Evolutionary conservation across 495 filamentous ascomycete species (phyloP).

Genomic region (Podospora comata): DNA sequence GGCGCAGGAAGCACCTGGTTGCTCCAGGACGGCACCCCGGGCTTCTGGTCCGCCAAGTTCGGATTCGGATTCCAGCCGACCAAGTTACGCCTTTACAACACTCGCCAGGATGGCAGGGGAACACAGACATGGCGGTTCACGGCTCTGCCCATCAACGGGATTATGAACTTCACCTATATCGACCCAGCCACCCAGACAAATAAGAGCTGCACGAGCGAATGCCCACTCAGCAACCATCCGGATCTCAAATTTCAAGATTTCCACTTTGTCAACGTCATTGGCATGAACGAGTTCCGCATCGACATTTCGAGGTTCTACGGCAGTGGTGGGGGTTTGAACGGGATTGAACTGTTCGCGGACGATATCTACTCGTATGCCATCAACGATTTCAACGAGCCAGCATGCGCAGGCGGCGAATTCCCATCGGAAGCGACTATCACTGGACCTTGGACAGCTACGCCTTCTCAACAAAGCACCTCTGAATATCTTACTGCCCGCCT

Average conservation of each 20-base stretch:
- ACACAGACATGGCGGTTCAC: conserved; percentile 83
- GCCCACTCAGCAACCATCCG: conserved; percentile 68
- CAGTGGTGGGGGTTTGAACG: conserved; percentile 77
- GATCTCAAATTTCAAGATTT: conserved; percentile 78
- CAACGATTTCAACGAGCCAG: conserved; percentile 82
- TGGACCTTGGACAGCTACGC: conserved; percentile 69
- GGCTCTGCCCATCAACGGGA: conserved; percentile 77
- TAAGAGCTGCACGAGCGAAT: conserved; percentile 68
- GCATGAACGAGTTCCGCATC: conserved; percentile 84
- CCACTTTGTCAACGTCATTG: conserved; percentile 78
- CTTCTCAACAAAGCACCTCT: conserved; percentile 60
- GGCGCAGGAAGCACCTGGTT: conserved; percentile 78
- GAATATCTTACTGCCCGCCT: conserved; percentile 73
- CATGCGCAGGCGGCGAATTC: conserved; percentile 63
- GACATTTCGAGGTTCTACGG: conserved; percentile 87
- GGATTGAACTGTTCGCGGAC: conserved; percentile 86
- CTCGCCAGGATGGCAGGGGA: conserved; percentile 77
- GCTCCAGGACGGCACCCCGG: conserved; percentile 71
- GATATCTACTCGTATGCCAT: conserved; percentile 83
- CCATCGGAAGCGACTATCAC: conserved; percentile 63
- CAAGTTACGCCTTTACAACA: conserved; percentile 87
- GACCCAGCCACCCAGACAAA: conserved; percentile 66
- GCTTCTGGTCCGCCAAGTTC: conserved; percentile 82
- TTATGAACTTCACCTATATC: conserved; percentile 93
- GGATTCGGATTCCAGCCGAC: conserved; percentile 78